Evolutionary conservation across 2,329 filamentous ascomycete species (phyloP), one percentile per base, ranked within the genome.

Genomic region (Lachnellula arida): DNA sequence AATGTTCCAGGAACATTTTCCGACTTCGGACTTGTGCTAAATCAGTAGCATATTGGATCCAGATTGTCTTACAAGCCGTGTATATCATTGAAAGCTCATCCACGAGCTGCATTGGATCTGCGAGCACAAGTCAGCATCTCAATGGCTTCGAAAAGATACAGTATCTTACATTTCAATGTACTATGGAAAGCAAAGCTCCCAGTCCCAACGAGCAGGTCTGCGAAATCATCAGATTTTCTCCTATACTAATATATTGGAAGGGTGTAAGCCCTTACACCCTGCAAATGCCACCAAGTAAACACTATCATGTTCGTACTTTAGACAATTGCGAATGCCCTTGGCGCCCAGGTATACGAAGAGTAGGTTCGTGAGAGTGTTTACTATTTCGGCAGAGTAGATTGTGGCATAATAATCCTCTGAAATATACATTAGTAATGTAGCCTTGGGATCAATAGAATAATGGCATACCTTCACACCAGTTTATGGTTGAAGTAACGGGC

Each of bases 321-420:
- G 68, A 70, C 90, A 95, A 70, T 85, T 91, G 53, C 77, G 74
- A 59, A 94, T 82, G 23, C 92, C 92, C 68, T 86, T 87, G 62
- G 83, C 73, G 7, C 90, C 90, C 19, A 96, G 80, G 71, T 80
- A 88, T 64, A 96, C 78, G 72, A 96, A 96, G 23, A 94, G 75
- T 3, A 88, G 70, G 70, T 96, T 96, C 35, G 91, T 96, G 34
- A 92, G 66, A 3, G 89, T 89, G 68, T 87, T 93, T 68, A 91
- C 81, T 46, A 92, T 84, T 69, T 92, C 89, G 37, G 89, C 89
- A 46, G 84, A 81, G 68, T 91, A 92, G 44, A 81, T 77, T 4
- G 87, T 91, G 39, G 86, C 83, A 75, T 87, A 87, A 72, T 88
- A 88, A 61, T 90, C 88, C 82, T 91, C 75, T 64, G 23, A n/a